A percentile compares a stretch with the other conserved stretches of the same genome.
phyloP scores from a whole-genome alignment of 78 protist genomes.

The Planoprotostelium fungivorum region DNA sequence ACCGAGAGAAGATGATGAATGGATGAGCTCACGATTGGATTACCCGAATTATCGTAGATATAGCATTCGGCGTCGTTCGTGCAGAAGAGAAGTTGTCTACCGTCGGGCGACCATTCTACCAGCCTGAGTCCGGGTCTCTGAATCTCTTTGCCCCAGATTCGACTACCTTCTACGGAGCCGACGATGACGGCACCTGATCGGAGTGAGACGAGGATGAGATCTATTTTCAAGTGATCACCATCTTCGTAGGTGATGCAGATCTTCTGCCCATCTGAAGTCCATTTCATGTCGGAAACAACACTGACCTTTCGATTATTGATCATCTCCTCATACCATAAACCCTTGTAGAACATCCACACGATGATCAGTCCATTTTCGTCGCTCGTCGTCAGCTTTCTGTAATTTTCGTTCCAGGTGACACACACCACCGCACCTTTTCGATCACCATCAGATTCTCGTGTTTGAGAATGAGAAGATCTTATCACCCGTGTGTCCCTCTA shows the following conservation, averaged over 20 bases:
- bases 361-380: slow-evolving; percentile 75
- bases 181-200: slow-evolving; percentile 56
- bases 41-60: slow-evolving; percentile 30
- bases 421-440: slow-evolving; percentile 3
- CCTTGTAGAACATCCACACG: slow-evolving; percentile 74
- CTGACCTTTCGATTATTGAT: slow-evolving; percentile 70
- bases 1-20: neutral
- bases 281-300: slow-evolving; percentile 63
- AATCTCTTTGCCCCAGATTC: slow-evolving; percentile 77
- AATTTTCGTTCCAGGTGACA: slow-evolving; percentile 71
- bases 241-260: slow-evolving; percentile 83
- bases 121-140: neutral
- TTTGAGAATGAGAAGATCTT: neutral
- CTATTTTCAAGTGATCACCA: slow-evolving; percentile 17
- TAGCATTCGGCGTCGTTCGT: slow-evolving; percentile 34
- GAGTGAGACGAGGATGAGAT: neutral
- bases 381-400: slow-evolving; percentile 64
- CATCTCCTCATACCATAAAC: slow-evolving; percentile 87
- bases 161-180: slow-evolving; percentile 72
- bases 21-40: neutral
- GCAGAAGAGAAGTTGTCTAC: slow-evolving; percentile 24
- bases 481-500: slow-evolving; percentile 34
- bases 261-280: slow-evolving; percentile 73
- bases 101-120: slow-evolving; percentile 80
- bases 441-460: too few relatives aligned